Evolutionary conservation across 148 eudicot species (phyloP).

Genomic region (Gaultheria prostrata): DNA sequence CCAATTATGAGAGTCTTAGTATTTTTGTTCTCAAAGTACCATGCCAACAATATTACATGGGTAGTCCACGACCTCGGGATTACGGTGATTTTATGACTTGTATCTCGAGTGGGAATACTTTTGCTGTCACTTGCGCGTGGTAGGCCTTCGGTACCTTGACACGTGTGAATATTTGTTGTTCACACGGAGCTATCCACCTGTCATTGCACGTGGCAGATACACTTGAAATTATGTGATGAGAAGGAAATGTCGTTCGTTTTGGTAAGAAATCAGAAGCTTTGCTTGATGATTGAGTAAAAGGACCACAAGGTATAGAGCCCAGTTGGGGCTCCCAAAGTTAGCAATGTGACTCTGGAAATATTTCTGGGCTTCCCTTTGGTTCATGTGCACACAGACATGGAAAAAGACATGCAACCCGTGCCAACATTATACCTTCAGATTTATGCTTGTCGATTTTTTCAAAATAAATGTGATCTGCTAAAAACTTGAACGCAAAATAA

Average conservation of each 20-base stretch:
- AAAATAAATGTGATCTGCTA: neutral
- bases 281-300: conserved; percentile 9
- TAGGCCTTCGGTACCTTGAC: neutral
- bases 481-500: too few species aligned
- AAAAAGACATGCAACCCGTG: conserved; percentile 3
- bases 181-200: neutral
- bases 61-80: neutral
- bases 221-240: neutral
- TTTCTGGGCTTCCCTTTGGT: neutral
- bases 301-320: conserved; percentile 1
- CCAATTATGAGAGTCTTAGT: neutral
- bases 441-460: neutral
- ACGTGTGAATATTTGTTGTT: neutral
- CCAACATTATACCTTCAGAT: neutral
- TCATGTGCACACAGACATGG: neutral
- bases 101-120: neutral
- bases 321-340: neutral
- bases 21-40: too few species aligned
- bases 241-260: neutral
- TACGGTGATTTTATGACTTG: neutral
- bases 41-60: too few species aligned
- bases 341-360: neutral
- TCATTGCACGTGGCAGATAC: neutral
- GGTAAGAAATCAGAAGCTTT: neutral
- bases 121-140: neutral